These are phyloP conservation scores for Quercus engelmannii DNA, from an alignment of 306 rosid species.

Conservation along the genomic window DNA sequence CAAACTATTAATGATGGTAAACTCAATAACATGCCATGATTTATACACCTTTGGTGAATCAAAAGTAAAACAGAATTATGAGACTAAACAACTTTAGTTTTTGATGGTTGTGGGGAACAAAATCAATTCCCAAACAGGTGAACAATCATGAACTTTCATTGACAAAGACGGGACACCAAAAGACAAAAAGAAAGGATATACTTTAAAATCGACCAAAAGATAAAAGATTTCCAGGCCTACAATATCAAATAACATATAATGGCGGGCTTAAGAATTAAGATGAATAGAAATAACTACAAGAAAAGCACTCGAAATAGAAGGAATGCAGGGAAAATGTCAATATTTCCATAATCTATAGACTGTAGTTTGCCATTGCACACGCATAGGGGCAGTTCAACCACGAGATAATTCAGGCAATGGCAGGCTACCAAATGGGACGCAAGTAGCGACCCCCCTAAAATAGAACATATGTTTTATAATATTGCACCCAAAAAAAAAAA, in stretches of 20 bases:
- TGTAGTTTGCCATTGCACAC: background rate
- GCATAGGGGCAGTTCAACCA: no score
- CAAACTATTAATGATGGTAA: constrained; percentile 80
- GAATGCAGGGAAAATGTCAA: background rate
- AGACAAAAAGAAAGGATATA: constrained; percentile 33
- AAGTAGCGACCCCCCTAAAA: no score
- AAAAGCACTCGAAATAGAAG: background rate
- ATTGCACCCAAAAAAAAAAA: no score
- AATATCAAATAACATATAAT: constrained; percentile 3
- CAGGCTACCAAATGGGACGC: no score
- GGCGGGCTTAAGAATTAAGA: background rate
- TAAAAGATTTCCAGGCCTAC: background rate
- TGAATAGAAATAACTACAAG: background rate
- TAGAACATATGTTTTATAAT: no score
- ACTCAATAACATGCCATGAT: constrained; percentile 84
- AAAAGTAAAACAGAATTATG: constrained; percentile 73
- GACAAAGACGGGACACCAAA: constrained; percentile 61
- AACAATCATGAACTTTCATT: constrained; percentile 67
- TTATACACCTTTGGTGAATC: constrained; percentile 65
- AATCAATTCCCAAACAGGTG: constrained; percentile 67
- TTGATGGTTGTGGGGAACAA: constrained; percentile 86
- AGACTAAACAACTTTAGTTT: constrained; percentile 53
- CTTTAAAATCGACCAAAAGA: background rate
- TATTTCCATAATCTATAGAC: no score
- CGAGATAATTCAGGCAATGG: no score